Evolutionary conservation across 2,329 filamentous ascomycete genomes (phyloP), one percentile per base, ranked within the genome.

Genomic region (Alternaria gansuensis): DNA sequence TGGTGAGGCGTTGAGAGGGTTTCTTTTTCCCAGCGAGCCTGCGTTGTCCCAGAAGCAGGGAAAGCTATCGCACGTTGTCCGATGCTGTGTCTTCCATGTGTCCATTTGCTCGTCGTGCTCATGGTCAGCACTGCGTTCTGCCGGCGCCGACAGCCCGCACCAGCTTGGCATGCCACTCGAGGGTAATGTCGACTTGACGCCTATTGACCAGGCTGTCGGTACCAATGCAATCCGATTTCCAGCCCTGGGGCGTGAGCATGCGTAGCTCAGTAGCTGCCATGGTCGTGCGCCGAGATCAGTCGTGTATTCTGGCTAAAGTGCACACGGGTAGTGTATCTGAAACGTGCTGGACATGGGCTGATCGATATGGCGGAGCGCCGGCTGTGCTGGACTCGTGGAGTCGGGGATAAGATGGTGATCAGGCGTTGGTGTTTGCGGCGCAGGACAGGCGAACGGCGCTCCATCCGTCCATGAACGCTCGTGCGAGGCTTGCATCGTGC

Each of bases 301-400:
- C 37, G 50, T 46, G 58, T 39, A 51, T 60, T 60, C 28, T 60
- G 58, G 58, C 58, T 60, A 58, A 60, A 60, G 51, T 48, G 21
- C 26, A 3, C 24, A 14, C 3, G 10, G 26, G 43, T 41, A 17
- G 26, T 51, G 54, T 57, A 54, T 60, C 54, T 60, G 54, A 60
- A 60, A 60, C 54, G 34, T 37, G 34, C 44, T 44, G 45, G 54
- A 53, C 45, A 46, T 57, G 33, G 54, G 45, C 54, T 54, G 49
- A 57, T 60, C 54, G 50, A 43, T 54, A 21, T 41, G 29, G 34
- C 39, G 51, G 52, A 45, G 50, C 36, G 13, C 21, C 45, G 44
- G 34, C 37, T 21, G 17, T 39, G 17, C 29, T 40, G 24, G 33
- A 40, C 37, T 31, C 23, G 21, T 17, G 41, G 31, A 37, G 45